A percentile compares a stretch with the other conserved stretches of the same genome.
Evolutionary conservation across 108 stramenopile species (phyloP).

Genomic region (Stephanodiscus minutulus): DNA sequence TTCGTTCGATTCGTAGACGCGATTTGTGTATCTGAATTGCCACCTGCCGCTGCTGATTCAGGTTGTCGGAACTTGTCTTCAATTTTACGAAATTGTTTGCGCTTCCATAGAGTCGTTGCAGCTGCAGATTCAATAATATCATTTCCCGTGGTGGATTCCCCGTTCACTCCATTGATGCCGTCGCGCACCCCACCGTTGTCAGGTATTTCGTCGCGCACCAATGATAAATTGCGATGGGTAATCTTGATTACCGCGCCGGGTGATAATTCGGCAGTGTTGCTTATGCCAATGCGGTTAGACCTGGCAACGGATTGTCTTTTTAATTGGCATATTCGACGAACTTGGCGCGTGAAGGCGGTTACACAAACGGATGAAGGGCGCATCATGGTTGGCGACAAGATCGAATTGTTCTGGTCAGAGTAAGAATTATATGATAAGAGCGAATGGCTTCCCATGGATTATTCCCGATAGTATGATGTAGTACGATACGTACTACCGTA

Average conservation of each 20-base stretch:
- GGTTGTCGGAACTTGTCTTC: constrained; percentile 31
- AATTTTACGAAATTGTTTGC: constrained; percentile 28
- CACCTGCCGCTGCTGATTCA: too few species aligned
- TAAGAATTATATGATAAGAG: too few species aligned
- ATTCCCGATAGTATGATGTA: too few species aligned
- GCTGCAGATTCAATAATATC: constrained; percentile 33
- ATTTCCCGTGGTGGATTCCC: background rate
- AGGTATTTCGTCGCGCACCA: background rate
- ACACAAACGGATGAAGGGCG: background rate
- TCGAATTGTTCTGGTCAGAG: too few species aligned
- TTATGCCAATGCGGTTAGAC: background rate
- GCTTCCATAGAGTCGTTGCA: constrained; percentile 40
- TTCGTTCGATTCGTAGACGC: background rate
- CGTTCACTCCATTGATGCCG: background rate
- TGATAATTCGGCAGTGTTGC: background rate
- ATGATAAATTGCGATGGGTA: background rate
- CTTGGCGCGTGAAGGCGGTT: background rate
- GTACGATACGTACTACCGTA: too few species aligned
- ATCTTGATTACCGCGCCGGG: background rate
- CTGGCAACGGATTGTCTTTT: background rate
- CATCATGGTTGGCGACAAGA: background rate
- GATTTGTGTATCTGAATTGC: constrained; percentile 1
- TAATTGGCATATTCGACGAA: background rate
- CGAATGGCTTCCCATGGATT: too few species aligned
- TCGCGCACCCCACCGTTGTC: background rate